Conservation (phyloP, 1,284 basidiomycete genomes). For the Fistulina hepatica region DNA sequence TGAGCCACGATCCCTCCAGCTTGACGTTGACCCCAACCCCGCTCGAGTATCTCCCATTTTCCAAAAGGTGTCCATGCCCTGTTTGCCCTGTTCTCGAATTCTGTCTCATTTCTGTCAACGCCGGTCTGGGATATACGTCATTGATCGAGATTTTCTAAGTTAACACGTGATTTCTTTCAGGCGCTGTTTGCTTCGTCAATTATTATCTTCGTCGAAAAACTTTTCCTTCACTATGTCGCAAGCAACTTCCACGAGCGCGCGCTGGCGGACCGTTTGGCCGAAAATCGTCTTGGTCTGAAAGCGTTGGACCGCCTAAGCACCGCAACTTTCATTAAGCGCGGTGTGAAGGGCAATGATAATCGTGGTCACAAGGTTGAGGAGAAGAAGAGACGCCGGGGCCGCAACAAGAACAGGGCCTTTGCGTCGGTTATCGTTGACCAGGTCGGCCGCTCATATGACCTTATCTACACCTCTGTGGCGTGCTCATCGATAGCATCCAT, state of each 20-base stretch:
- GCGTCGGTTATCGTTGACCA: slow-evolving; percentile 60
- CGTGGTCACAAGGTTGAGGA: slow-evolving; percentile 14
- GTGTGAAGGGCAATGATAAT: slow-evolving; percentile 15
- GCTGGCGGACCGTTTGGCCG: slow-evolving; percentile 57
- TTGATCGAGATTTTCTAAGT: not conserved
- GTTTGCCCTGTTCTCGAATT: not conserved
- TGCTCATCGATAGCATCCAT: slow-evolving; percentile 12
- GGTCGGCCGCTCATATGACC: slow-evolving; percentile 22
- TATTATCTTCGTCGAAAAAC: slow-evolving; percentile 58
- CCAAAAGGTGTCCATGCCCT: too few species aligned
- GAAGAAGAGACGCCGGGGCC: slow-evolving; percentile 13
- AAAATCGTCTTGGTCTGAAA: slow-evolving; percentile 57
- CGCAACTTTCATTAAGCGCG: slow-evolving; percentile 29
- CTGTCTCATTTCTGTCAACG: too few species aligned
- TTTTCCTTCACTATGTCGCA: slow-evolving; percentile 64
- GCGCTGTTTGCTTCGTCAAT: slow-evolving; percentile 54
- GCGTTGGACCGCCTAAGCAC: slow-evolving; percentile 62
- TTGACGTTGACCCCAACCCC: too few species aligned
- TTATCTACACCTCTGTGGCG: not conserved
- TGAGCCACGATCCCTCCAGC: slow-evolving; percentile 20
- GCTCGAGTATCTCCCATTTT: too few species aligned
- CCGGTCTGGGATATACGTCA: not conserved
- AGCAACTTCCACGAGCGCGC: slow-evolving; percentile 70
- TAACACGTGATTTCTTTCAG: slow-evolving; percentile 21
- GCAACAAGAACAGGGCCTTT: slow-evolving; percentile 32